Evolutionary conservation across 176 grass and related monocot species (phyloP), one percentile per base, ranked within the genome.

Genomic region (Phragmites australis): DNA sequence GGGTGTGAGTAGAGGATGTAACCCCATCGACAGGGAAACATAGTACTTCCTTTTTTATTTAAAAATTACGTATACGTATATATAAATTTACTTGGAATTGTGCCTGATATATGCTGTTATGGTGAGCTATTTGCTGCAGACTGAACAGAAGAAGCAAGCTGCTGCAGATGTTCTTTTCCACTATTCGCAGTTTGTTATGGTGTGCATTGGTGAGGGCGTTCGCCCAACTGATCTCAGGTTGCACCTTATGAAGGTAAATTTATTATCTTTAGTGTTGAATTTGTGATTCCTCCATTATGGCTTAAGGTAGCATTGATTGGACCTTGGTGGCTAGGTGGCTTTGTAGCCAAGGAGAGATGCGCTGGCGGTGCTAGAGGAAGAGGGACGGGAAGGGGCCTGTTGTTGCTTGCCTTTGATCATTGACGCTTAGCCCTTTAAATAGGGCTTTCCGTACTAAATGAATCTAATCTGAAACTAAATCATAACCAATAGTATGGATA

Each of bases 121-220:
- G 62, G 18, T 83, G 65, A 77, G 23, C 51, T 82, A 69, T 72
- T 32, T 75, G 52, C 37, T 89, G 32, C 84, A 98, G 96, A 91
- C 92, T 78, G 84, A 93, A 64, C 86, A 95, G 73, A 86, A 87
- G 80, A 98, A 98, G 78, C 88, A 98, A 84, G 90, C 90, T 32
- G 92, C 92, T 68, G 90, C 88, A 7, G 96, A 94, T 84, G 96
- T 93, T 65, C 84, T 93, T 71, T 87, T 88, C 31, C 88, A 98
- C 58, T 98, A 98, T 83, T 94, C 96, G 6, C 88, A 93, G 26
- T 98, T 98, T 86, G 90, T 87, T 70, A 91, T 93, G 90, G 96
- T 94, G 19, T 98, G 96, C 88, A 93, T 98, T 65, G 96, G 96
- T 13, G 90, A 98, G 81, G 96, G 85, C 17, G 84, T 98, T 87